These are phyloP conservation scores for Macrocybe gigantea DNA, from an alignment of 768 basidiomycete genomes.

Conservation along the genomic window DNA sequence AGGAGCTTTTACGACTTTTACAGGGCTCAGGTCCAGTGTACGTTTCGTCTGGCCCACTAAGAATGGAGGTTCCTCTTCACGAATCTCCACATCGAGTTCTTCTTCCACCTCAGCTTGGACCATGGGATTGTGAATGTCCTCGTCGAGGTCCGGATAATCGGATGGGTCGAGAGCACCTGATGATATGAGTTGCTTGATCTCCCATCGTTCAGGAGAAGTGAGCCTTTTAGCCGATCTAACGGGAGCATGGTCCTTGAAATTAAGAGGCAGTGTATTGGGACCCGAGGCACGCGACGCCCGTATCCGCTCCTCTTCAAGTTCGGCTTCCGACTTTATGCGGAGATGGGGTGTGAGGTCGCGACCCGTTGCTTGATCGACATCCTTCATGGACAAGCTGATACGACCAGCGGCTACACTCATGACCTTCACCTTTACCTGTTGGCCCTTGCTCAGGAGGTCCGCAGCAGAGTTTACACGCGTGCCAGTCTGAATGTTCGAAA, in stretches of 20 bases:
- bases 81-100: conserved; percentile 94
- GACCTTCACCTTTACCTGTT: conserved; percentile 92
- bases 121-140: conserved; percentile 72
- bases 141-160: conserved; percentile 91
- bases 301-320: conserved; percentile 77
- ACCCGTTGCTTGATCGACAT: conserved; percentile 89
- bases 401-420: conserved; percentile 85
- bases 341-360: conserved; percentile 93
- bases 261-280: conserved; percentile 81
- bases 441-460: conserved; percentile 81
- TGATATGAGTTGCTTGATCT: conserved; percentile 97
- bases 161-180: conserved; percentile 89
- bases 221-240: conserved; percentile 82
- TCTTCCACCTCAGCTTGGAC: conserved; percentile 88
- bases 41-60: conserved; percentile 94
- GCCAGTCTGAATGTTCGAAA: conserved; percentile 85
- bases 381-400: conserved; percentile 92
- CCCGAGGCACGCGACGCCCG: conserved; percentile 66
- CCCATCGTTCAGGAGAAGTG: conserved; percentile 97
- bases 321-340: conserved; percentile 90
- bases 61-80: conserved; percentile 96
- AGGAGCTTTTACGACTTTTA: conserved; percentile 97
- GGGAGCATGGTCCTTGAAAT: conserved; percentile 45
- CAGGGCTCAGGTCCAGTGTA: conserved; percentile 91
- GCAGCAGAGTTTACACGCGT: conserved; percentile 81